Conservation (phyloP, 1,139 yeast species). For the Kodamaea sp. region DNA sequence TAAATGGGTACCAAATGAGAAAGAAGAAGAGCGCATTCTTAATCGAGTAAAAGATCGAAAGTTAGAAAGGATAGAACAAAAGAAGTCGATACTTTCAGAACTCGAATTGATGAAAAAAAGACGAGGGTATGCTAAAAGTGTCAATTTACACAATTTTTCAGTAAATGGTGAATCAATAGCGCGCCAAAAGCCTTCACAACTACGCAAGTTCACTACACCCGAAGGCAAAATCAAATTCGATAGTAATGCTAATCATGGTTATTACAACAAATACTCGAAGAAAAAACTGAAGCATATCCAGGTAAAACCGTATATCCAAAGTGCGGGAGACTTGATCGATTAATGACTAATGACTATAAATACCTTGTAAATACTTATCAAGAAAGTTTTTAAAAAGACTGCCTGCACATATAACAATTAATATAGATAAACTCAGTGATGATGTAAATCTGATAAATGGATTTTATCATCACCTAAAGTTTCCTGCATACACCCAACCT, state of each 20-base stretch:
- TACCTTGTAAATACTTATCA: neutral
- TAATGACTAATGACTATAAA: conserved; percentile 1
- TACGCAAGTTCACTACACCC: conserved; percentile 4
- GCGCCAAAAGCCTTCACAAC: conserved; percentile 1
- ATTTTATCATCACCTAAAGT: too few species aligned
- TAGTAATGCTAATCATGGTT: conserved; percentile 13
- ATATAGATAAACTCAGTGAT: too few species aligned
- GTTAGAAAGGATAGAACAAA: conserved; percentile 11
- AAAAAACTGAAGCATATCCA: conserved; percentile 1
- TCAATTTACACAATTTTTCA: conserved; percentile 5
- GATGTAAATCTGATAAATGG: too few species aligned
- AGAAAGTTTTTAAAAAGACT: neutral
- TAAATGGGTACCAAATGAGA: conserved; percentile 64
- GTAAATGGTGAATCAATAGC: neutral
- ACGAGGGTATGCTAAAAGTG: conserved; percentile 8
- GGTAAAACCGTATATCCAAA: conserved; percentile 11
- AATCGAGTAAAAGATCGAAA: conserved; percentile 45
- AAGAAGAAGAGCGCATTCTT: conserved; percentile 44
- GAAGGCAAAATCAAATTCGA: conserved; percentile 14
- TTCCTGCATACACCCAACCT: too few species aligned
- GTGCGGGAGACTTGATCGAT: conserved; percentile 18
- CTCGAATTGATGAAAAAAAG: conserved; percentile 5
- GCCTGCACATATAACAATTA: too few species aligned
- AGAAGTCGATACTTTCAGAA: conserved; percentile 3
- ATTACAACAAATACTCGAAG: conserved; percentile 8